phyloP scores from a whole-genome alignment of 306 rosid genomes.

The Hippophae rhamnoides region DNA sequence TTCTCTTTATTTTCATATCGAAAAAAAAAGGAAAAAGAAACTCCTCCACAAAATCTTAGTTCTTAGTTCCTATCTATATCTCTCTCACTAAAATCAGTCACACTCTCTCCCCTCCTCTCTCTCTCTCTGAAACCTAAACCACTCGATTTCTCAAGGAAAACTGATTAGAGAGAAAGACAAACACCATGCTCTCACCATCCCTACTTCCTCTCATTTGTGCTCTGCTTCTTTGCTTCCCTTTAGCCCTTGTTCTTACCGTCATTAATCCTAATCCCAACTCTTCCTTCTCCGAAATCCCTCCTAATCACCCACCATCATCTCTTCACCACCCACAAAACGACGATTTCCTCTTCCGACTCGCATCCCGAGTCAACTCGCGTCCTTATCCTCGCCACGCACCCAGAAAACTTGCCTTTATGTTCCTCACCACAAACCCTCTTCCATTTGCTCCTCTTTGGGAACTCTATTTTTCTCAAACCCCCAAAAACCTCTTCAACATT shows the following conservation, averaged over 20 bases:
- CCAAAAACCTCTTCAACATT: slow-evolving; percentile 29
- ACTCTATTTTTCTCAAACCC: slow-evolving; percentile 30
- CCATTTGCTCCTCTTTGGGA: slow-evolving; percentile 69
- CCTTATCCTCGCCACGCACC: slow-evolving; percentile 19
- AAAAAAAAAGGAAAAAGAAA: no score
- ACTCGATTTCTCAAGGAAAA: neutral
- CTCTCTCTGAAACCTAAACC: neutral
- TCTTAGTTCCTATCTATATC: neutral
- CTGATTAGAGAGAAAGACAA: neutral
- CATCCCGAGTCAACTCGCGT: slow-evolving; percentile 29
- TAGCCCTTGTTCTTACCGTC: slow-evolving; percentile 48
- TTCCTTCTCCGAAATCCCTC: neutral
- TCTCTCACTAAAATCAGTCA: slow-evolving; percentile 8
- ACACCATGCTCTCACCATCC: slow-evolving; percentile 40
- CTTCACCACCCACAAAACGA: slow-evolving; percentile 22
- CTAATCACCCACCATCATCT: neutral
- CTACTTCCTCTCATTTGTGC: slow-evolving; percentile 47
- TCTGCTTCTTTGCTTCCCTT: slow-evolving; percentile 44
- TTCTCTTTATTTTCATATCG: no score
- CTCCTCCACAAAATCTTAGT: neutral
- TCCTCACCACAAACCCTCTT: slow-evolving; percentile 48
- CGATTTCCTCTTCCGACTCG: slow-evolving; percentile 18
- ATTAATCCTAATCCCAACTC: neutral
- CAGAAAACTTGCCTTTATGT: slow-evolving; percentile 52
- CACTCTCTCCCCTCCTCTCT: neutral